phyloP scores from a whole-genome alignment of 176 grass and related monocot species.

The Eleusine coracana region DNA sequence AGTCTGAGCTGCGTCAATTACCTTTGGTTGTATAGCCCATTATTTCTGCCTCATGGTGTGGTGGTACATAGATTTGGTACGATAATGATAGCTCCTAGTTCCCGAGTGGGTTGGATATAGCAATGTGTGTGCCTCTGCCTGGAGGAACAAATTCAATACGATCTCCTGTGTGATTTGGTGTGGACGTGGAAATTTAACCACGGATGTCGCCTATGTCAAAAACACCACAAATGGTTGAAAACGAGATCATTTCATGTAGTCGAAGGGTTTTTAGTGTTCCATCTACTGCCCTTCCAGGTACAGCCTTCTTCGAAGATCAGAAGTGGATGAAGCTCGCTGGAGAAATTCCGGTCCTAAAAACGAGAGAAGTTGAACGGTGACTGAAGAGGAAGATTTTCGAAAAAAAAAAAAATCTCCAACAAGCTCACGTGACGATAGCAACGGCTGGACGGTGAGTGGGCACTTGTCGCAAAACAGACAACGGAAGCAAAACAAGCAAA shows the following conservation, averaged over 20 bases:
- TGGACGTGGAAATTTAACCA: not conserved
- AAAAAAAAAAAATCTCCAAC: no score
- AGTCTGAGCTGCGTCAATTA: conserved; percentile 18
- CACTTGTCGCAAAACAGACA: no score
- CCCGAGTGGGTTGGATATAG: not conserved
- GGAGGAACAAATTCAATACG: not conserved
- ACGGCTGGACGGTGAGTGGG: not conserved
- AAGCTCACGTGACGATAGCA: no score
- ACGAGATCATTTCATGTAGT: no score
- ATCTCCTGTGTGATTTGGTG: conserved; percentile 3
- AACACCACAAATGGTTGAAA: not conserved
- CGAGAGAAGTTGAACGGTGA: no score
- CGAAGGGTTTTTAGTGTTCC: no score
- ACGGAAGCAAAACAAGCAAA: not conserved
- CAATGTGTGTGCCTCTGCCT: not conserved
- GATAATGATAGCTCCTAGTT: not conserved
- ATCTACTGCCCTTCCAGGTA: no score
- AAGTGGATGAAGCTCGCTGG: no score
- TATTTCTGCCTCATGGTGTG: not conserved
- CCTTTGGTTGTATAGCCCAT: not conserved
- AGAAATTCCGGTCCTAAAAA: no score
- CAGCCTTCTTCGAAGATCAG: no score
- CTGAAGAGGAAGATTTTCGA: no score
- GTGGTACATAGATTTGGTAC: not conserved
- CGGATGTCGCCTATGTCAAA: not conserved